These are phyloP conservation scores for Aspergillus sp. DNA, from an alignment of 2,329 filamentous ascomycete species.

Conservation along the genomic window DNA sequence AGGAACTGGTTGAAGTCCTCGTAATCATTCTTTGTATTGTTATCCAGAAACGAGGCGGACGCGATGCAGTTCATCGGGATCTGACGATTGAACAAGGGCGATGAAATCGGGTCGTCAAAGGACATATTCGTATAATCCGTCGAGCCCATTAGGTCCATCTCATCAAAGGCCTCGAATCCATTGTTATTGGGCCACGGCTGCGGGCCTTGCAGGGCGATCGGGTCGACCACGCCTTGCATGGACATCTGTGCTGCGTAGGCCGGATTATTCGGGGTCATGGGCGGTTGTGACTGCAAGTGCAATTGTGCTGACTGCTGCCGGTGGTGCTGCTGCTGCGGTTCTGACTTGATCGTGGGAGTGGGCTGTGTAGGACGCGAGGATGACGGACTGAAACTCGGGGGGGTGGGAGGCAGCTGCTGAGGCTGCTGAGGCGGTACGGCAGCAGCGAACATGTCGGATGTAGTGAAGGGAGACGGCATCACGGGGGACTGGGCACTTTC, in stretches of 20 bases:
- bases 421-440: conserved; percentile 5
- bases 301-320: not conserved
- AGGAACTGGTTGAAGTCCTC: conserved; percentile 35
- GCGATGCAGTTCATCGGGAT: conserved; percentile 28
- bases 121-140: conserved; percentile 23
- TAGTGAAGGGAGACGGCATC: conserved; percentile 18
- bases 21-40: conserved; percentile 24
- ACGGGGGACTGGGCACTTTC: conserved; percentile 42
- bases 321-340: conserved; percentile 9
- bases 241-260: conserved; percentile 18
- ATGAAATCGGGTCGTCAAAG: conserved; percentile 27
- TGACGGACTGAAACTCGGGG: conserved; percentile 33
- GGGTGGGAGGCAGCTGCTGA: conserved; percentile 31
- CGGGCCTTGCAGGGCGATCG: conserved; percentile 26
- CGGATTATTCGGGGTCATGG: conserved; percentile 12
- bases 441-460: conserved; percentile 18
- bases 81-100: conserved; percentile 30
- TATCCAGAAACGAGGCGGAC: conserved; percentile 18
- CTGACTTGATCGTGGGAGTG: conserved; percentile 19
- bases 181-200: conserved; percentile 19
- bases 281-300: not conserved
- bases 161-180: conserved; percentile 23
- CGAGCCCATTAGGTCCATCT: conserved; percentile 25
- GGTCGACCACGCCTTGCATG: conserved; percentile 31
- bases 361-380: conserved; percentile 16